Evolutionary conservation across 768 basidiomycete species (phyloP).

Genomic region (Rickenella mellea): DNA sequence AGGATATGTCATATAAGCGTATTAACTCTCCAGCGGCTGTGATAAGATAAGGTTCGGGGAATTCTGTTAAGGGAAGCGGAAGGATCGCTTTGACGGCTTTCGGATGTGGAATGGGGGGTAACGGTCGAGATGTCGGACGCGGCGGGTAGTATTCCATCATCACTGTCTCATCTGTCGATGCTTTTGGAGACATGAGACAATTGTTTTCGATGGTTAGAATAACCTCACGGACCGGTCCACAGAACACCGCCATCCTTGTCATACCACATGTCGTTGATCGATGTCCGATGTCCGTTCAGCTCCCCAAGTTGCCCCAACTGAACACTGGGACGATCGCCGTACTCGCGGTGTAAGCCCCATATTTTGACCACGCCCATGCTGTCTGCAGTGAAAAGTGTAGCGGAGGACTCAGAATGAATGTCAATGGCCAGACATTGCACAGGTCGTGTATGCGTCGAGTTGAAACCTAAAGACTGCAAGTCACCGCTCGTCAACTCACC

Average conservation of each 20-base stretch:
- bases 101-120: slow-evolving; percentile 49
- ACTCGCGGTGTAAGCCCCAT: slow-evolving; percentile 57
- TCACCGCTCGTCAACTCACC: background rate
- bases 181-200: slow-evolving; percentile 27
- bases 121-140: slow-evolving; percentile 24
- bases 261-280: slow-evolving; percentile 64
- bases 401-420: slow-evolving; percentile 32
- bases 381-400: slow-evolving; percentile 72
- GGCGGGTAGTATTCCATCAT: slow-evolving; percentile 45
- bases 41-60: slow-evolving; percentile 66
- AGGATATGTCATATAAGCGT: slow-evolving; percentile 69
- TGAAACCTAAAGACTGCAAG: slow-evolving; percentile 49
- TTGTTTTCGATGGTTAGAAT: background rate
- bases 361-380: slow-evolving; percentile 84
- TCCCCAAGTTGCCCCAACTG: slow-evolving; percentile 42
- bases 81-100: slow-evolving; percentile 65
- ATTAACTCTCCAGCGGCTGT: slow-evolving; percentile 82
- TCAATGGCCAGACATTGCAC: slow-evolving; percentile 70
- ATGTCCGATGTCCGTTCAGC: slow-evolving; percentile 67
- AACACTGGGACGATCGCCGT: slow-evolving; percentile 37
- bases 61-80: slow-evolving; percentile 50
- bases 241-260: slow-evolving; percentile 66
- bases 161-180: slow-evolving; percentile 82
- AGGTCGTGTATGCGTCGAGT: slow-evolving; percentile 83
- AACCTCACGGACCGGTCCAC: slow-evolving; percentile 67